Evolutionary conservation across 306 rosid species (phyloP), one percentile per base, ranked within the genome.

Genomic region (Begonia masoniana): DNA sequence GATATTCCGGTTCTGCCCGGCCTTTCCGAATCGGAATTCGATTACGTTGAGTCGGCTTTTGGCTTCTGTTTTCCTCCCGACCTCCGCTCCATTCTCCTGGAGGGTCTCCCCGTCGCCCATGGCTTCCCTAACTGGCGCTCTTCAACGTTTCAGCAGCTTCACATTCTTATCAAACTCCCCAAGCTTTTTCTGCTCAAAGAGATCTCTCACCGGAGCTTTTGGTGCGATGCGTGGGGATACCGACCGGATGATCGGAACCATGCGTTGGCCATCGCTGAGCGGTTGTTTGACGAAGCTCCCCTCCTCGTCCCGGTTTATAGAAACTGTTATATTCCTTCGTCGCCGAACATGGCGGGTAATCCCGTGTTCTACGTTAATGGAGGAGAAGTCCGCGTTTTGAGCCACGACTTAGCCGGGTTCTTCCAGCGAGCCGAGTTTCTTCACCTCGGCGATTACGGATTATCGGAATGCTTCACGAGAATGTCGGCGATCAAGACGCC

Each of bases 121-220:
- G 86, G 88, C 0, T 91, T 91, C 68, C 94, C 92, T 15, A 77
- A 86, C 13, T 91, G 99, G 99, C 92, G 94, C 1, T 73, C 92
- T 45, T 80, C 85, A 36, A 86, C 99, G 1, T 47, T 50, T 0
- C 94, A 81, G 11, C 96, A 86, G 50, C 91, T 91, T 57, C 66
- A 56, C 3, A 52, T 85, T 35, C 74, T 89, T 41, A 70, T 78
- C 55, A 68, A 73, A 56, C 82, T 85, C 52, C 95, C 95, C 0
- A 9, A 64, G 26, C 58, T 77, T 0, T 58, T 72, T 5, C 61
- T 89, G 17, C 74, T 78, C 19, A 77, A 81, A 9, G 65, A 69
- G 31, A 76, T 89, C 62, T 64, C 89, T 4, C 50, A 41, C 3
- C 55, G 75, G 43, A 51, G 41, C 5, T 76, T 80, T 59, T 89